These are phyloP conservation scores for Lolium rigidum DNA, from an alignment of 176 grass and related monocot genomes.

Conservation along the genomic window DNA sequence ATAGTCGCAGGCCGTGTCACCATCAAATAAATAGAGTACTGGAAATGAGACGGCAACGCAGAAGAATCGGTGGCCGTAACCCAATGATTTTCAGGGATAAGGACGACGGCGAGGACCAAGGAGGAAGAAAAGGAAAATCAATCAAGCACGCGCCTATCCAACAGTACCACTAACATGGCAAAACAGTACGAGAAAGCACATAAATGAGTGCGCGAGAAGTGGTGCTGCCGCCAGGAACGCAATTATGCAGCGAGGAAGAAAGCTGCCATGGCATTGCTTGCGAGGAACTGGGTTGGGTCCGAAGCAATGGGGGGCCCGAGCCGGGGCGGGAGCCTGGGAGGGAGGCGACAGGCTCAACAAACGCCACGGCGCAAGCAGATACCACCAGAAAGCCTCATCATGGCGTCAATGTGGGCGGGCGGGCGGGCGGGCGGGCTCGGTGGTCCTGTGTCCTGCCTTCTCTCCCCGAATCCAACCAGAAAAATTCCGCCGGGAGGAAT, in stretches of 20 bases:
- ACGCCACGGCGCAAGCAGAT: slow-evolving; percentile 35
- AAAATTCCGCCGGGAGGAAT: background rate
- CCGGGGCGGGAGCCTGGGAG: background rate
- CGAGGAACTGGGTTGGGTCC: slow-evolving; percentile 52
- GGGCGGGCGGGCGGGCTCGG: background rate
- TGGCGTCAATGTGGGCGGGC: slow-evolving; percentile 39
- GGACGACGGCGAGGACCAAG: background rate
- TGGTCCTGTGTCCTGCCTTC: slow-evolving; percentile 43
- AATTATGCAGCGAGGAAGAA: slow-evolving; percentile 3
- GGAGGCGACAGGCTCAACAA: slow-evolving; percentile 39
- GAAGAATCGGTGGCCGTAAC: slow-evolving; percentile 20
- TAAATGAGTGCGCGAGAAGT: background rate
- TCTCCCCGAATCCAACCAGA: background rate
- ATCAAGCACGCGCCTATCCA: background rate
- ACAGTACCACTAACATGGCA: slow-evolving; percentile 1
- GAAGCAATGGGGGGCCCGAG: background rate
- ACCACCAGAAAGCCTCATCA: slow-evolving; percentile 40
- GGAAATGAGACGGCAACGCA: background rate
- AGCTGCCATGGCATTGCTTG: slow-evolving; percentile 25
- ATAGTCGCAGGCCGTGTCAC: background rate
- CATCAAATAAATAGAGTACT: too few relatives aligned
- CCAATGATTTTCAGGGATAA: background rate
- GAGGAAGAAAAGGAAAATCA: background rate
- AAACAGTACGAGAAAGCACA: background rate
- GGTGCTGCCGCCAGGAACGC: background rate